phyloP scores from a whole-genome alignment of 1,284 basidiomycete genomes.

The Inonotus hispidus region DNA sequence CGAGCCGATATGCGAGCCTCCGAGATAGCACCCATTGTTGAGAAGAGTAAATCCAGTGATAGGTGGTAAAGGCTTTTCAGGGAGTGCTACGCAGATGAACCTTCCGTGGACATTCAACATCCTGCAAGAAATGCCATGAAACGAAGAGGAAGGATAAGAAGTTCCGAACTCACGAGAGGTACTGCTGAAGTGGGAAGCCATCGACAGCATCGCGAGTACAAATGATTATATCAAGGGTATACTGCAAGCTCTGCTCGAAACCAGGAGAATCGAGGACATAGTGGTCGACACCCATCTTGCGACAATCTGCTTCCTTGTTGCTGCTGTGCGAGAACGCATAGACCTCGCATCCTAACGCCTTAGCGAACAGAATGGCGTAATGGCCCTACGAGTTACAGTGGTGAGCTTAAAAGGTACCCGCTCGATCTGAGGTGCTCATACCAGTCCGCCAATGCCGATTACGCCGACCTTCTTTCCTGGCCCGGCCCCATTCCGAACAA shows the following conservation, averaged over 20 bases:
- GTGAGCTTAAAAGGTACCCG: slow-evolving; percentile 21
- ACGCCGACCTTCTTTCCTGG: slow-evolving; percentile 65
- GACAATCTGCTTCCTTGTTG: slow-evolving; percentile 58
- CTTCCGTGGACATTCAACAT: slow-evolving; percentile 48
- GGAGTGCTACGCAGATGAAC: slow-evolving; percentile 51
- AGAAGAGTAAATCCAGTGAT: slow-evolving; percentile 33
- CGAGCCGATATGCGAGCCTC: slow-evolving; percentile 52
- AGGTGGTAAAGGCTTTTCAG: slow-evolving; percentile 40
- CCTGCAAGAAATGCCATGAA: slow-evolving; percentile 24
- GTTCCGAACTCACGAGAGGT: slow-evolving; percentile 22
- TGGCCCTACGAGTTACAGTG: slow-evolving; percentile 33
- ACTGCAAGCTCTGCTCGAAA: slow-evolving; percentile 39
- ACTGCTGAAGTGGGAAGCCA: slow-evolving; percentile 31
- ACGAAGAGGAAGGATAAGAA: background rate
- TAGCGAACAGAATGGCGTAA: slow-evolving; percentile 52
- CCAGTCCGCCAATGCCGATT: slow-evolving; percentile 59
- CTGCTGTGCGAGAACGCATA: slow-evolving; percentile 62
- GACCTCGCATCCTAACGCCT: slow-evolving; percentile 56
- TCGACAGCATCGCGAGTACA: slow-evolving; percentile 36
- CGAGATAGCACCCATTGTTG: slow-evolving; percentile 34
- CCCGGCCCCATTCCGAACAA: slow-evolving; percentile 55
- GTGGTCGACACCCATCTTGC: slow-evolving; percentile 55
- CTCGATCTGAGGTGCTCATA: slow-evolving; percentile 27
- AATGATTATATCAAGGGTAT: slow-evolving; percentile 58
- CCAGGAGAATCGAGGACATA: slow-evolving; percentile 43